These are phyloP conservation scores for Aurantiochytrium sp. DNA, from an alignment of 108 stramenopile species.

Conservation along the genomic window DNA sequence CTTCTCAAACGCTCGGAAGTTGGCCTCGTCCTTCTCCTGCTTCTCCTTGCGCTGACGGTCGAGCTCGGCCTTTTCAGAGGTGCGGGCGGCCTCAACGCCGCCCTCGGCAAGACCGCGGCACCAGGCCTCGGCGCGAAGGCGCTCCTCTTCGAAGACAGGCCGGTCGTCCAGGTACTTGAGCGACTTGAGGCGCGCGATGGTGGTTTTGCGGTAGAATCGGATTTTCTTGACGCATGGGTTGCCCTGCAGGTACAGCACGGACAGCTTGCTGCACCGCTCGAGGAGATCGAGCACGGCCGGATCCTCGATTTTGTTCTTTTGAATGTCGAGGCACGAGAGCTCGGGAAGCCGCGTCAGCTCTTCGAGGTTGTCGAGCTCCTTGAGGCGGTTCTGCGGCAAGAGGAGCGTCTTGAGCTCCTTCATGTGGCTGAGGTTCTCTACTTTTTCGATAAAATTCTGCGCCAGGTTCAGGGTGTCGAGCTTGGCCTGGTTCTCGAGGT, in stretches of 20 bases:
- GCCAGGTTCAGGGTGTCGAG: slow-evolving; percentile 59
- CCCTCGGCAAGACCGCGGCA: slow-evolving; percentile 54
- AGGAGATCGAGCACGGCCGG: slow-evolving; percentile 51
- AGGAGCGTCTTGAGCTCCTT: slow-evolving; percentile 52
- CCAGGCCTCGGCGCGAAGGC: slow-evolving; percentile 65
- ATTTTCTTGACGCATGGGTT: slow-evolving; percentile 69
- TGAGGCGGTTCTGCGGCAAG: slow-evolving; percentile 55
- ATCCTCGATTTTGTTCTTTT: slow-evolving; percentile 64
- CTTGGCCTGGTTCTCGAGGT: slow-evolving; percentile 43
- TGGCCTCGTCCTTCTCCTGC: slow-evolving; percentile 44
- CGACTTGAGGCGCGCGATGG: slow-evolving; percentile 49
- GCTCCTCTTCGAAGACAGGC: slow-evolving; percentile 70
- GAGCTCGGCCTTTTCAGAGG: slow-evolving; percentile 56
- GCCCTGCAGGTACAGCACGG: slow-evolving; percentile 66
- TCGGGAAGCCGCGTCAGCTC: slow-evolving; percentile 37
- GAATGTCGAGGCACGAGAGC: slow-evolving; percentile 63
- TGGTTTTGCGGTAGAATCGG: slow-evolving; percentile 65
- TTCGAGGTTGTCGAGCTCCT: slow-evolving; percentile 46
- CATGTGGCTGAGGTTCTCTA: slow-evolving; percentile 48
- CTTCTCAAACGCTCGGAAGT: slow-evolving; percentile 32
- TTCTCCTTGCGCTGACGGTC: slow-evolving; percentile 47
- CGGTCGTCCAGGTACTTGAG: slow-evolving; percentile 68
- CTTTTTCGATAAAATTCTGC: slow-evolving; percentile 55
- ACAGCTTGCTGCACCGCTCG: slow-evolving; percentile 47
- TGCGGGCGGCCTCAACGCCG: slow-evolving; percentile 43